Evolutionary conservation across 202 grass and related monocot species (phyloP).

Genomic region (Cymbopogon flexuosus): DNA sequence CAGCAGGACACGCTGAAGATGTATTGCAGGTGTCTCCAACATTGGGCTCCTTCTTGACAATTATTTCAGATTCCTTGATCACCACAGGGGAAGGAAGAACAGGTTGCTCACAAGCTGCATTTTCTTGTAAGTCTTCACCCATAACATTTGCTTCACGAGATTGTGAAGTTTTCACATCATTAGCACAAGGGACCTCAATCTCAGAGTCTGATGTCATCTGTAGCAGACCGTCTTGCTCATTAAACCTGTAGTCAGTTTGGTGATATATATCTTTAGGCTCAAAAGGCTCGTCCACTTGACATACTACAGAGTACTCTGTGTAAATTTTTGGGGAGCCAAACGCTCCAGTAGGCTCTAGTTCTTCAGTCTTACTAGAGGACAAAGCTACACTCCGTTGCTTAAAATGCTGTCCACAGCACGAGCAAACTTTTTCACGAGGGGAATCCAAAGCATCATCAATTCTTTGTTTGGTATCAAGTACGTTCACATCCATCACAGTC

Average conservation of each 20-base stretch:
- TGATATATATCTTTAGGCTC: conserved; percentile 43
- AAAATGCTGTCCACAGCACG: conserved; percentile 47
- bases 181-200: conserved; percentile 34
- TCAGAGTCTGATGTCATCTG: conserved; percentile 61
- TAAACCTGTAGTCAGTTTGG: conserved; percentile 48
- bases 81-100: conserved; percentile 14
- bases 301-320: conserved; percentile 36
- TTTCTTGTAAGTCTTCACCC: conserved; percentile 31
- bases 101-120: conserved; percentile 24
- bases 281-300: conserved; percentile 29
- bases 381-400: not conserved
- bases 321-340: conserved; percentile 30
- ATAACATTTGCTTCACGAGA: conserved; percentile 13
- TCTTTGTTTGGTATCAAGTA: conserved; percentile 11
- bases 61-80: conserved; percentile 29
- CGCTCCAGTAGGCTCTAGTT: conserved; percentile 20
- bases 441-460: conserved; percentile 23
- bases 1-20: conserved; percentile 17
- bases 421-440: conserved; percentile 30
- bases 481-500: conserved; percentile 12
- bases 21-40: conserved; percentile 1
- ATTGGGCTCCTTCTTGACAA: conserved; percentile 21
- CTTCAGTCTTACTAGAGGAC: conserved; percentile 12
- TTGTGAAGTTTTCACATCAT: conserved; percentile 36
- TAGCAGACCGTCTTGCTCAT: conserved; percentile 49